These are phyloP conservation scores for Melocanna baccifera DNA, from an alignment of 176 grass and related monocot species.

Conservation along the genomic window DNA sequence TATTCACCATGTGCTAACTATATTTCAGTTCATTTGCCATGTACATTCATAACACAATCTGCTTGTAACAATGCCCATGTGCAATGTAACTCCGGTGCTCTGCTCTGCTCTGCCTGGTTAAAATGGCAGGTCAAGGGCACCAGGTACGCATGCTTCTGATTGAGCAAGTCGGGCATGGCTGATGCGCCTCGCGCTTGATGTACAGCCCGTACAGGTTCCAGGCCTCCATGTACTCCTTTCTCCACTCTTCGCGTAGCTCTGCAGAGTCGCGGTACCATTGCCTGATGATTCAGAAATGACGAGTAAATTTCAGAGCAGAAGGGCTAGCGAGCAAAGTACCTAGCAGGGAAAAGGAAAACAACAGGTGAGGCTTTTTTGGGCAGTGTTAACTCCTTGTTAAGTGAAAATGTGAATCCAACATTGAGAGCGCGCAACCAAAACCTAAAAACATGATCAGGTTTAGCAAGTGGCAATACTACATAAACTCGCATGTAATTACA, in stretches of 20 bases:
- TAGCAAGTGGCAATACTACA: not conserved
- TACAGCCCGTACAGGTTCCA: conserved; percentile 51
- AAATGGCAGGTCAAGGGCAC: conserved; percentile 57
- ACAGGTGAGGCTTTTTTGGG: not conserved
- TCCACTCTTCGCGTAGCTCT: conserved; percentile 74
- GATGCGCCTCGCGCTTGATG: conserved; percentile 38
- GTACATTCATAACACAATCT: not conserved
- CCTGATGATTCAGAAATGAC: conserved; percentile 38
- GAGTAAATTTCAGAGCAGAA: not conserved
- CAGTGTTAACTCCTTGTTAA: not conserved
- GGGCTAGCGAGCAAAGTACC: not conserved
- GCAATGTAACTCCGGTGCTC: not conserved
- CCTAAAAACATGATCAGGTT: not conserved
- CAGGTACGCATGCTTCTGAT: conserved; percentile 62
- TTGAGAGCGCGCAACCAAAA: not conserved
- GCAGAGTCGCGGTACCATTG: conserved; percentile 74
- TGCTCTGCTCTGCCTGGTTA: not conserved
- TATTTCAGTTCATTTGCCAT: not conserved
- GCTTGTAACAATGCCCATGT: not conserved
- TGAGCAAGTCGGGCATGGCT: conserved; percentile 56
- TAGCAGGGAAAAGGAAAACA: not conserved
- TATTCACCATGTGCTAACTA: not conserved
- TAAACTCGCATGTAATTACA: not conserved
- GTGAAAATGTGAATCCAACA: not conserved
- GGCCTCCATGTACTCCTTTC: conserved; percentile 74